Percentiles rank a stretch among this genome's conserved stretches.
Evolutionary conservation across 352 stramenopile genomes (phyloP).

Genomic region (Globisporangium mamillatum): DNA sequence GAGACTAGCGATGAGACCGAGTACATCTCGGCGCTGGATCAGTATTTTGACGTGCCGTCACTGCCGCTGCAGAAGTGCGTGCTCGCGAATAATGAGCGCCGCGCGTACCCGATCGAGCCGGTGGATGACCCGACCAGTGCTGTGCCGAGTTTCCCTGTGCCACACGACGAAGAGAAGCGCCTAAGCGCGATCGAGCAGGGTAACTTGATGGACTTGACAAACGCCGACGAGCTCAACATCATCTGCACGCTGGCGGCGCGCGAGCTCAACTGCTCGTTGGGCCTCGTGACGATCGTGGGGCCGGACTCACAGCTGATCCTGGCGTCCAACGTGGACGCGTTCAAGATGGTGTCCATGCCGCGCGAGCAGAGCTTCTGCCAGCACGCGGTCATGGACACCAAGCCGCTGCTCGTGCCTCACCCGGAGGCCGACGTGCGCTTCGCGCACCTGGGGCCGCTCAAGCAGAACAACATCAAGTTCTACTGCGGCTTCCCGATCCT

Average conservation of each 20-base stretch:
- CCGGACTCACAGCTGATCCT: not conserved
- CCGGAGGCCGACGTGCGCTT: conserved; percentile 57
- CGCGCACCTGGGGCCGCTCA: conserved; percentile 20
- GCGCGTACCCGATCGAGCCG: conserved; percentile 31
- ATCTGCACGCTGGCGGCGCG: not conserved
- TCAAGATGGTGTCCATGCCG: conserved; percentile 10
- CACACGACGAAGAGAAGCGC: not conserved
- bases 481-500: conserved; percentile 39
- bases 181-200: not conserved
- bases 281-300: not conserved
- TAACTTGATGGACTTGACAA: not conserved
- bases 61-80: conserved; percentile 9
- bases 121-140: not conserved
- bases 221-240: not conserved
- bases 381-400: conserved; percentile 35
- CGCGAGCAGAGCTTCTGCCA: conserved; percentile 32
- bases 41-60: not conserved
- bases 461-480: conserved; percentile 27
- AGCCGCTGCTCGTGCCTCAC: conserved; percentile 48
- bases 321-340: not conserved
- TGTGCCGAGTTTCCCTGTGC: not conserved
- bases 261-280: not conserved
- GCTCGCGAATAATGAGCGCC: conserved; percentile 24
- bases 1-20: conserved; percentile 20
- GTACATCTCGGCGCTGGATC: conserved; percentile 17